phyloP scores from a whole-genome alignment of 768 basidiomycete genomes.

The Mycena galopus region DNA sequence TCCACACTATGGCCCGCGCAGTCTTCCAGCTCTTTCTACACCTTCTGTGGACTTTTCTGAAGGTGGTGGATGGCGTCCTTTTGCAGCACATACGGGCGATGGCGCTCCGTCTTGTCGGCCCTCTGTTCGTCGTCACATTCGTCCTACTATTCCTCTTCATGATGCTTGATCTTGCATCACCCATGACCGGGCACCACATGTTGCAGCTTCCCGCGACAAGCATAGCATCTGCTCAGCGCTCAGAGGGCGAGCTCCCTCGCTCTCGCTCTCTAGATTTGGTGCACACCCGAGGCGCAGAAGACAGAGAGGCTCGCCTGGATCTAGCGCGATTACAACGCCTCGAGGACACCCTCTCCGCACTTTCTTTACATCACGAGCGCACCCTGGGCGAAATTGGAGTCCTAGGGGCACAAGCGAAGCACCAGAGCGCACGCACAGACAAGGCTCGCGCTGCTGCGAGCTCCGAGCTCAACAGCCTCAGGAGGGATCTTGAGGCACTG shows the following conservation, averaged over 20 bases:
- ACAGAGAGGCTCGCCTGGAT: slow-evolving; percentile 39
- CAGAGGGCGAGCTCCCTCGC: background rate
- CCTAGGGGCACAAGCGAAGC: background rate
- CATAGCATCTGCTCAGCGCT: background rate
- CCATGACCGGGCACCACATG: background rate
- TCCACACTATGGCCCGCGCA: background rate
- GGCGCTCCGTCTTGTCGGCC: background rate
- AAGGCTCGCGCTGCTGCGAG: slow-evolving; percentile 63
- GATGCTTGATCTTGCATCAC: background rate
- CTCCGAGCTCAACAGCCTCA: slow-evolving; percentile 39
- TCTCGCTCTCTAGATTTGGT: slow-evolving; percentile 61
- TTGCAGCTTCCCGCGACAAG: background rate
- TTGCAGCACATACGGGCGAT: background rate
- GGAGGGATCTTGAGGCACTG: slow-evolving; percentile 67
- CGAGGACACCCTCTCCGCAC: background rate
- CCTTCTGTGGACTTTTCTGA: background rate
- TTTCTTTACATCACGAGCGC: background rate
- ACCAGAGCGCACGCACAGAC: slow-evolving; percentile 56
- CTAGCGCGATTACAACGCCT: background rate
- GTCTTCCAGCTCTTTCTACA: slow-evolving; percentile 3
- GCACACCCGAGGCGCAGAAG: slow-evolving; percentile 60
- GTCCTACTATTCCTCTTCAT: background rate
- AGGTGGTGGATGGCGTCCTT: background rate
- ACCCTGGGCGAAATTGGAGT: background rate
- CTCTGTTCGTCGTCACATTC: background rate